Conservation (phyloP, 2,329 filamentous ascomycete genomes). For the Phoma sp. region DNA sequence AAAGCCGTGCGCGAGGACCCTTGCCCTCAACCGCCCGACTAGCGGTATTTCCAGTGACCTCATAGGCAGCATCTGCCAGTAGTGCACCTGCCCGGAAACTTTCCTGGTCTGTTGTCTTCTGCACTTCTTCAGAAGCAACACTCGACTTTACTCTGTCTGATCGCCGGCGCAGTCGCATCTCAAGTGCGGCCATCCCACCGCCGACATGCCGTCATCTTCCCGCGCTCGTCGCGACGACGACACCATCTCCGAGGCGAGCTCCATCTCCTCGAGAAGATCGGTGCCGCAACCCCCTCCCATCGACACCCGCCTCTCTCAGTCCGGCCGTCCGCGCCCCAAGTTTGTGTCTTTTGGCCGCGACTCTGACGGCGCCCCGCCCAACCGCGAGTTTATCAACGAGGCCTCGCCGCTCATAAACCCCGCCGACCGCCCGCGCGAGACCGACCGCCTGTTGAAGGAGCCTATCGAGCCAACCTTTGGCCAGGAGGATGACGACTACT, state of each 20-base stretch:
- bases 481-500: constrained; percentile 52
- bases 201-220: constrained; percentile 26
- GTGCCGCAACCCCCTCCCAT: constrained; percentile 21
- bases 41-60: constrained; percentile 16
- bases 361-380: constrained; percentile 26
- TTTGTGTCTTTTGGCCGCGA: constrained; percentile 47
- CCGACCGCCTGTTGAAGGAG: constrained; percentile 44
- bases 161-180: constrained; percentile 24
- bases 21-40: constrained; percentile 6
- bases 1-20: constrained; percentile 10
- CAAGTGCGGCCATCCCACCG: constrained; percentile 19
- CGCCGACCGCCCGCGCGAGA: constrained; percentile 40
- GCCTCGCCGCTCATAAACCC: constrained; percentile 44
- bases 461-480: constrained; percentile 41
- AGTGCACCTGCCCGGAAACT: constrained; percentile 10
- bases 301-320: constrained; percentile 23
- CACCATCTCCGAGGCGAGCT: constrained; percentile 24
- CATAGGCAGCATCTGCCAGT: constrained; percentile 14
- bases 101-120: constrained; percentile 1
- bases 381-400: constrained; percentile 44
- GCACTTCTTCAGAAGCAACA: constrained; percentile 2
- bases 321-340: constrained; percentile 39
- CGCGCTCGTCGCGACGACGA: constrained; percentile 16
- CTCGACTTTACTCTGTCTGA: no score
- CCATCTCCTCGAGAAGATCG: constrained; percentile 19